A percentile compares a stretch with the other conserved stretches of the same genome.
Evolutionary conservation across 148 eudicot species (phyloP).

Genomic region (Euryodendron excelsum): DNA sequence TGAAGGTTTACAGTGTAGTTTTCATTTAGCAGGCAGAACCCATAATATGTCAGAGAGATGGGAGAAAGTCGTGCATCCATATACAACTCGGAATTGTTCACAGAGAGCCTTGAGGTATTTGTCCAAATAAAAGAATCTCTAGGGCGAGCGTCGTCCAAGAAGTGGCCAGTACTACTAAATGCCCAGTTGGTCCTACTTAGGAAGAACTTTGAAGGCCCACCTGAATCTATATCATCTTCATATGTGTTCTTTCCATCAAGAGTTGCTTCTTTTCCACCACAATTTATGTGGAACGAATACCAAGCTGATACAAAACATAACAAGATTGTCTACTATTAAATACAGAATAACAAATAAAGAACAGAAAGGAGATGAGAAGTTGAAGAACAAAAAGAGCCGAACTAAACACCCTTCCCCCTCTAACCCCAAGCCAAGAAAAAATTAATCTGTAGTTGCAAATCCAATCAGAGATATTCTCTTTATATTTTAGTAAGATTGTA

Average conservation of each 20-base stretch:
- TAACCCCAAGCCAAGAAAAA: too few relatives aligned
- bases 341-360: not conserved
- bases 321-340: not conserved
- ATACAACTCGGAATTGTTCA: conserved; percentile 16
- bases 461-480: not conserved
- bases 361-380: too few relatives aligned
- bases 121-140: not conserved
- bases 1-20: conserved; percentile 35
- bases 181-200: conserved; percentile 19
- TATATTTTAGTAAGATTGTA: not conserved
- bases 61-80: conserved; percentile 35
- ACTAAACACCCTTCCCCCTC: not conserved
- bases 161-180: conserved; percentile 38
- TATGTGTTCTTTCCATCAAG: conserved; percentile 7
- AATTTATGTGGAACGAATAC: conserved; percentile 30
- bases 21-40: conserved; percentile 30
- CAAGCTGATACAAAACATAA: not conserved
- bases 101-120: conserved; percentile 12
- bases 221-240: conserved; percentile 15
- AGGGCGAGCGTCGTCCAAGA: conserved; percentile 18
- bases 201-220: conserved; percentile 20
- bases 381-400: not conserved
- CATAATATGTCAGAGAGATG: conserved; percentile 36
- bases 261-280: conserved; percentile 23
- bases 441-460: not conserved